A percentile compares a stretch with the other conserved stretches of the same genome.
phyloP scores from a whole-genome alignment of 352 stramenopile species.

The Globisporangium emineosum region DNA sequence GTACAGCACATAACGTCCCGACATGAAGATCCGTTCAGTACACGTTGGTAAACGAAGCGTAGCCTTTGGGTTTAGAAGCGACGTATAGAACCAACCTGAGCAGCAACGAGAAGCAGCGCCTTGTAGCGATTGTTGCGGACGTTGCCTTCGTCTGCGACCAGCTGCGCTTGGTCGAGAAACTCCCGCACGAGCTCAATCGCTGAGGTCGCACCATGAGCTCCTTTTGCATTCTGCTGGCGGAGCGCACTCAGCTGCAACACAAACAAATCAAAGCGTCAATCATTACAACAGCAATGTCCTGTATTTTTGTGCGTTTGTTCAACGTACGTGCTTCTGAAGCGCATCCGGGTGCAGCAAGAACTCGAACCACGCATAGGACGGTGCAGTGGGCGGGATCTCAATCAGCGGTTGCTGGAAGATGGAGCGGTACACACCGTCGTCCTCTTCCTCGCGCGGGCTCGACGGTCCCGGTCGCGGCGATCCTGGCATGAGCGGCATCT shows the following conservation, averaged over 20 bases:
- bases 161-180: constrained; percentile 81
- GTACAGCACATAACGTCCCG: not conserved
- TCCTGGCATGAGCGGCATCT: constrained; percentile 61
- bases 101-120: constrained; percentile 64
- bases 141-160: constrained; percentile 75
- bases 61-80: not conserved
- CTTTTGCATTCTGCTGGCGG: constrained; percentile 37
- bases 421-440: constrained; percentile 79
- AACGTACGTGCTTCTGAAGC: constrained; percentile 65
- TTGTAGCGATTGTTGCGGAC: constrained; percentile 72
- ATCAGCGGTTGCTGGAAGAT: constrained; percentile 82
- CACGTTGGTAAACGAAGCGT: too few relatives aligned
- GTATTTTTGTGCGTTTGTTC: not conserved
- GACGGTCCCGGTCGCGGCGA: constrained; percentile 44
- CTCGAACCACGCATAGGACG: constrained; percentile 83
- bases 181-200: constrained; percentile 79
- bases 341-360: constrained; percentile 80
- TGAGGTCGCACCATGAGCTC: constrained; percentile 55
- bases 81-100: constrained; percentile 29
- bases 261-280: not conserved
- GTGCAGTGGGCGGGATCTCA: constrained; percentile 58
- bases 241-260: constrained; percentile 43
- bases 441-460: constrained; percentile 26
- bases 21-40: not conserved
- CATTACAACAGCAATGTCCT: not conserved